Percentiles rank a stretch among this genome's conserved stretches.
phyloP scores from a whole-genome alignment of 257 asterid species.

The Echium plantagineum region DNA sequence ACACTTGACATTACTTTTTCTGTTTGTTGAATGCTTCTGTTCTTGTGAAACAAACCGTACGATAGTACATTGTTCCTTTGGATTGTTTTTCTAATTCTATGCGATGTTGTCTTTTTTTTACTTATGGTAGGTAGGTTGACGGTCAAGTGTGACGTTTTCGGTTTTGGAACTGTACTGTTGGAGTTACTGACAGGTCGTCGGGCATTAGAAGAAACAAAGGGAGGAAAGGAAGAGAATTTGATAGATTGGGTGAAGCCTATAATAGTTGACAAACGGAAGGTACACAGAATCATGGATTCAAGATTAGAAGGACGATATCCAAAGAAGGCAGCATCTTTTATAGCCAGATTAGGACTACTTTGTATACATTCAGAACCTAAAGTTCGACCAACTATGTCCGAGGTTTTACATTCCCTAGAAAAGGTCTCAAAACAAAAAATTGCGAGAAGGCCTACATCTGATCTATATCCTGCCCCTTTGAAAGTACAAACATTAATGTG shows the following conservation, averaged over 20 bases:
- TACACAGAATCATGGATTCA: conserved; percentile 25
- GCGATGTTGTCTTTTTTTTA: not conserved
- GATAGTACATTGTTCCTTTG: too few relatives aligned
- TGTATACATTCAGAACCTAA: conserved; percentile 22
- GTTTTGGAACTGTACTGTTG: conserved; percentile 34
- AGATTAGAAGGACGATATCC: conserved; percentile 32
- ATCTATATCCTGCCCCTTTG: too few relatives aligned
- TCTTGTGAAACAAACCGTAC: too few relatives aligned
- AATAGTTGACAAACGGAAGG: conserved; percentile 17
- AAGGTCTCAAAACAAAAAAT: conserved; percentile 7
- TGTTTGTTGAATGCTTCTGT: too few relatives aligned
- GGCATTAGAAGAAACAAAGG: conserved; percentile 16
- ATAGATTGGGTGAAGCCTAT: conserved; percentile 27
- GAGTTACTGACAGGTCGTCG: conserved; percentile 31
- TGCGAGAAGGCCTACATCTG: too few relatives aligned
- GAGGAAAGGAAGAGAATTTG: conserved; percentile 15
- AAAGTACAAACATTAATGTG: too few relatives aligned
- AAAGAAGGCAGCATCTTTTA: conserved; percentile 19
- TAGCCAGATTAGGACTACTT: conserved; percentile 24
- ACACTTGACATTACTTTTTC: too few relatives aligned
- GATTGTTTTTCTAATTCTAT: too few relatives aligned
- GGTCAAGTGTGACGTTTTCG: conserved; percentile 26
- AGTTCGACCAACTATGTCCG: conserved; percentile 25
- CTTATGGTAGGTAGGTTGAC: conserved; percentile 19
- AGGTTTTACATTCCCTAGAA: conserved; percentile 19